These are phyloP conservation scores for Arabidopsis lyrata DNA, from an alignment of 441 rosid species.

Conservation along the genomic window DNA sequence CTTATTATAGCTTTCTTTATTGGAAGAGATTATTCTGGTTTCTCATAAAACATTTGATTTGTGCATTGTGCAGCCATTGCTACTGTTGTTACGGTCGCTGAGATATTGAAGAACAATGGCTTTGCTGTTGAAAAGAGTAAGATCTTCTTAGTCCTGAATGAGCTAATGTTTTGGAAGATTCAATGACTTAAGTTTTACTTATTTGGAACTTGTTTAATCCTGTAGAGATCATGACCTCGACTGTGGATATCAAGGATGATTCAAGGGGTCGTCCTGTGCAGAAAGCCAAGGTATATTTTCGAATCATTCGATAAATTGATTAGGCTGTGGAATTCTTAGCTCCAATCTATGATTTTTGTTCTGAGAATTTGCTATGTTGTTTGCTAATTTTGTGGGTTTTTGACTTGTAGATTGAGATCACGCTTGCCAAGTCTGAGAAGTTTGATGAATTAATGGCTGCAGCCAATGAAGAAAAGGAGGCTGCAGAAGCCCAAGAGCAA, in stretches of 20 bases:
- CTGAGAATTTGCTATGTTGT: not conserved
- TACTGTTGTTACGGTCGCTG: constrained; percentile 77
- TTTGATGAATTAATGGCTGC: constrained; percentile 82
- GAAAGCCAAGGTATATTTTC: constrained; percentile 69
- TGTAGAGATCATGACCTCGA: constrained; percentile 73
- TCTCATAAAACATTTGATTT: constrained; percentile 3
- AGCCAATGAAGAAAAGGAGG: constrained; percentile 74
- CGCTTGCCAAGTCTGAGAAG: constrained; percentile 69
- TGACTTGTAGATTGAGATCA: constrained; percentile 59
- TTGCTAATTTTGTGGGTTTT: not conserved
- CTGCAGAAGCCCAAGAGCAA: constrained; percentile 68
- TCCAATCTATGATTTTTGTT: not conserved
- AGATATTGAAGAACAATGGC: constrained; percentile 80
- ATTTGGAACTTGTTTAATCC: constrained; percentile 16
- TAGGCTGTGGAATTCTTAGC: not conserved
- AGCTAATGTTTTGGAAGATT: constrained; percentile 6
- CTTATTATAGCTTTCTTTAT: constrained; percentile 4
- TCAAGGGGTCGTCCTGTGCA: constrained; percentile 75
- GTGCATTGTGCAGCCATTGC: constrained; percentile 71
- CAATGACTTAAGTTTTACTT: not conserved
- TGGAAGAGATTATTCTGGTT: not conserved
- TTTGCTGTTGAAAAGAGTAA: constrained; percentile 85
- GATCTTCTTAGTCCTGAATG: constrained; percentile 32
- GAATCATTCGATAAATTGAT: not conserved
- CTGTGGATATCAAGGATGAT: constrained; percentile 85